Conservation (phyloP, 2,329 filamentous ascomycete species). For the Atkinsonella texensis region DNA sequence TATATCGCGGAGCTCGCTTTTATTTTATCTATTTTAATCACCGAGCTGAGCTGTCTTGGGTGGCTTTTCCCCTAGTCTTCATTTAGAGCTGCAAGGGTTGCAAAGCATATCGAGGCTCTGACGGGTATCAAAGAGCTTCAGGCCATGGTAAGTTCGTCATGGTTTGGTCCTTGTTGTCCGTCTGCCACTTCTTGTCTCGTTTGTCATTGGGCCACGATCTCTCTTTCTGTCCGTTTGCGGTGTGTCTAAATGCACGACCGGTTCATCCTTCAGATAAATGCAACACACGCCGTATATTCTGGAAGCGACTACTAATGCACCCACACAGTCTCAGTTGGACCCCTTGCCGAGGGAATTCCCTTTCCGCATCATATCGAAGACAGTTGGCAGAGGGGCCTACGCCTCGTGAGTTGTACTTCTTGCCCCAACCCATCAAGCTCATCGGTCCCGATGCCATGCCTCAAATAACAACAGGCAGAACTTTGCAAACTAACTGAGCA, state of each 20-base stretch:
- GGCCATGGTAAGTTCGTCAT: slow-evolving; percentile 1
- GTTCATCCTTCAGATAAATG: background rate
- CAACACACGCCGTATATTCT: slow-evolving; percentile 13
- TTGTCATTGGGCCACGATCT: too few relatives aligned
- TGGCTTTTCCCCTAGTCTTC: background rate
- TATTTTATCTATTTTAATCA: background rate
- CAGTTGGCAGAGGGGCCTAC: slow-evolving; percentile 92
- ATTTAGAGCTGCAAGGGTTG: background rate
- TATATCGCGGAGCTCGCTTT: background rate
- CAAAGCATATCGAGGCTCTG: background rate
- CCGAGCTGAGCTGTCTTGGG: background rate
- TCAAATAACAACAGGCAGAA: slow-evolving; percentile 1
- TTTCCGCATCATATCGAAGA: slow-evolving; percentile 91
- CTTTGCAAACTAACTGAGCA: slow-evolving; percentile 6
- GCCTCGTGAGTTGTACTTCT: slow-evolving; percentile 56
- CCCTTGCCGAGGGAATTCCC: slow-evolving; percentile 76
- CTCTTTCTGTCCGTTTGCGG: background rate
- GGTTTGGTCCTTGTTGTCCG: background rate
- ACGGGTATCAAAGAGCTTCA: background rate
- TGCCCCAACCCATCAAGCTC: background rate
- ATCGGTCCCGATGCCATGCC: background rate
- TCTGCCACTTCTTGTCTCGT: too few relatives aligned
- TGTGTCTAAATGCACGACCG: too few relatives aligned
- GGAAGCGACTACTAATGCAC: slow-evolving; percentile 27
- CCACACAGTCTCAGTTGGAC: slow-evolving; percentile 65